These are phyloP conservation scores for Talaromyces thailandensis DNA, from an alignment of 495 filamentous ascomycete genomes.

Conservation along the genomic window DNA sequence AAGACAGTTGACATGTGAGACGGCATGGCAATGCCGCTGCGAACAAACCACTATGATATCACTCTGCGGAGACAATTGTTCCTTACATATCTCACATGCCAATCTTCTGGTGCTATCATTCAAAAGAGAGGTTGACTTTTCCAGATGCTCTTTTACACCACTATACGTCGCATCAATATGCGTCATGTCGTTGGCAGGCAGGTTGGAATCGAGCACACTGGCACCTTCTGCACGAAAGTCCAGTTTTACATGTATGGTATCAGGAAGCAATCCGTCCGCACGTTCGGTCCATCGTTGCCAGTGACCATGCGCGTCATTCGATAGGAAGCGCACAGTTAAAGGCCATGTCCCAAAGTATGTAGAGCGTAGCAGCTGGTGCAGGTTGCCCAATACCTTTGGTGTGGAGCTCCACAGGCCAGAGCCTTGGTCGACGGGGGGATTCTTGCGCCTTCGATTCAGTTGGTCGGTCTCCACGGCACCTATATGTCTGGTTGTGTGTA, in stretches of 20 bases:
- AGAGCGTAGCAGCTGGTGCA: constrained; percentile 71
- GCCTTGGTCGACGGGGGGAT: constrained; percentile 24
- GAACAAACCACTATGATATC: constrained; percentile 64
- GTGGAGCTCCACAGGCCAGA: constrained; percentile 37
- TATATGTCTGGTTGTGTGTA: constrained; percentile 67
- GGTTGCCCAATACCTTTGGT: constrained; percentile 55
- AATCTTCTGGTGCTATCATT: constrained; percentile 21
- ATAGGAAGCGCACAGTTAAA: constrained; percentile 74
- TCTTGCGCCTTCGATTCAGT: constrained; percentile 14
- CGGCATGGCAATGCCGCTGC: constrained; percentile 51
- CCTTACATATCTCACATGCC: constrained; percentile 55
- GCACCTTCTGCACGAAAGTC: constrained; percentile 31
- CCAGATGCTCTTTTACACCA: constrained; percentile 55
- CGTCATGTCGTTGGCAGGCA: constrained; percentile 23
- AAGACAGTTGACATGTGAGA: constrained; percentile 71
- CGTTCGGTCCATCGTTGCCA: constrained; percentile 58
- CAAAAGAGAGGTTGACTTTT: constrained; percentile 60
- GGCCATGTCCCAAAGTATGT: constrained; percentile 74
- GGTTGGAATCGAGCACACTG: neutral
- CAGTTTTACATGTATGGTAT: constrained; percentile 43
- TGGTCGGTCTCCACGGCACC: constrained; percentile 44
- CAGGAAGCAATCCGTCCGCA: constrained; percentile 35
- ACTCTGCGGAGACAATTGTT: constrained; percentile 31
- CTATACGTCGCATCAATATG: constrained; percentile 59
- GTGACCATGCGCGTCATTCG: constrained; percentile 49